These are phyloP conservation scores for Comarum palustre DNA, from an alignment of 306 rosid species.

Conservation along the genomic window DNA sequence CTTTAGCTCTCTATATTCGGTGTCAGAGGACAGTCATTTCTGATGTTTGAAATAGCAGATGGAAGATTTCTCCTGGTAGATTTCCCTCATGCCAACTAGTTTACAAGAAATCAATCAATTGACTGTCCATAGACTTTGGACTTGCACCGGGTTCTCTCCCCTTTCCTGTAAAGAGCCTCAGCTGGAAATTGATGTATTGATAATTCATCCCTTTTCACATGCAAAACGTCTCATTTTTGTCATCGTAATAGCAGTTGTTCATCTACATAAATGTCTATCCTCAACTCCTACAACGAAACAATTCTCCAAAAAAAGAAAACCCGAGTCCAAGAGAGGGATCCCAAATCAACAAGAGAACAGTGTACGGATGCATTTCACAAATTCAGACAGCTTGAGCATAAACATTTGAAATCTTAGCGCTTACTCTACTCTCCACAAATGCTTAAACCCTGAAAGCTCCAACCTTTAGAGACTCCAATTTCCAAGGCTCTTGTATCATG, in stretches of 20 bases:
- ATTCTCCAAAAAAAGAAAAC: too few species aligned
- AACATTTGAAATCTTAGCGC: constrained; percentile 7
- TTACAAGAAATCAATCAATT: not conserved
- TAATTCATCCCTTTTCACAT: not conserved
- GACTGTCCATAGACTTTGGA: not conserved
- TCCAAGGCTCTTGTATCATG: constrained; percentile 56
- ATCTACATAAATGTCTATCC: too few species aligned
- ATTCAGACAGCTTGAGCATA: not conserved
- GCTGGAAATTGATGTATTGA: too few species aligned
- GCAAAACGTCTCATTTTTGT: not conserved
- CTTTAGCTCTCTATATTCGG: not conserved
- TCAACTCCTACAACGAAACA: too few species aligned
- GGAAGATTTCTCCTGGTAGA: too few species aligned
- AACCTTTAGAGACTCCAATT: constrained; percentile 26
- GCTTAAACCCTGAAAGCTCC: not conserved
- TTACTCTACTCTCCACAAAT: not conserved
- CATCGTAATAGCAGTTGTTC: not conserved
- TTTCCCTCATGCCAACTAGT: not conserved
- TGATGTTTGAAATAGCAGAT: not conserved
- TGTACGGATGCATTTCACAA: not conserved
- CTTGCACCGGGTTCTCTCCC: not conserved
- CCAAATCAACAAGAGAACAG: not conserved
- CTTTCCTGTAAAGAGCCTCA: not conserved
- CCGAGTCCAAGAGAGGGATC: too few species aligned
- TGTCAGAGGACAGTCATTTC: not conserved